phyloP scores from a whole-genome alignment of 306 rosid genomes.

The Quercus suber region DNA sequence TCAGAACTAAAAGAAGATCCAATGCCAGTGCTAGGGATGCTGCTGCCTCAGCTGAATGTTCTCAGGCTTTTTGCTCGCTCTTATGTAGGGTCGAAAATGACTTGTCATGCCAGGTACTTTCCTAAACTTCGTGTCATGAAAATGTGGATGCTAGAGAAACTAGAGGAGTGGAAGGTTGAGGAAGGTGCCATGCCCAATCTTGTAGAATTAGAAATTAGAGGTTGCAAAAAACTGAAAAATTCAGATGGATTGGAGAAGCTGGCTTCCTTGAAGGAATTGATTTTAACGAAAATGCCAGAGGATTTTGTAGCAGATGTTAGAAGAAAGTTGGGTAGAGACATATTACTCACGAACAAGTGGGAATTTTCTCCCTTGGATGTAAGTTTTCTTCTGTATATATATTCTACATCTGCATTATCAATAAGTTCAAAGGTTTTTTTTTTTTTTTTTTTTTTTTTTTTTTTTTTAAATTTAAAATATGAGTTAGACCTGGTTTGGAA shows the following conservation, averaged over 20 bases:
- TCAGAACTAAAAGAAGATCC: not conserved
- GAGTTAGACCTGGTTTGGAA: too few relatives aligned
- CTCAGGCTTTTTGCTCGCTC: not conserved
- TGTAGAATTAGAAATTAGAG: not conserved
- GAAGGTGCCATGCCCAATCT: not conserved
- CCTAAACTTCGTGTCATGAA: not conserved
- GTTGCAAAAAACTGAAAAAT: not conserved
- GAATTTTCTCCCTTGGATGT: not conserved
- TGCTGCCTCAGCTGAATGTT: not conserved
- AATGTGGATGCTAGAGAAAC: not conserved
- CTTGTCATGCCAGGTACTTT: not conserved
- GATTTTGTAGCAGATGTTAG: not conserved
- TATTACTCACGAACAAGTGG: not conserved
- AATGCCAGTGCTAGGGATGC: not conserved
- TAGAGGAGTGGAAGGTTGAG: not conserved
- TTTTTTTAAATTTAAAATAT: too few relatives aligned
- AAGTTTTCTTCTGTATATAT: too few relatives aligned
- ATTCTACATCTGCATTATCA: too few relatives aligned
- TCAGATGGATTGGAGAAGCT: not conserved
- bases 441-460: too few relatives aligned
- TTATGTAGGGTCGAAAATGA: not conserved
- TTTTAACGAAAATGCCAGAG: not conserved
- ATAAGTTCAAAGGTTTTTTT: too few relatives aligned
- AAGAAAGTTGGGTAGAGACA: not conserved
- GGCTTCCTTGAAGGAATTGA: not conserved